phyloP scores from a whole-genome alignment of 257 asterid genomes.

The Jacaranda copaia region DNA sequence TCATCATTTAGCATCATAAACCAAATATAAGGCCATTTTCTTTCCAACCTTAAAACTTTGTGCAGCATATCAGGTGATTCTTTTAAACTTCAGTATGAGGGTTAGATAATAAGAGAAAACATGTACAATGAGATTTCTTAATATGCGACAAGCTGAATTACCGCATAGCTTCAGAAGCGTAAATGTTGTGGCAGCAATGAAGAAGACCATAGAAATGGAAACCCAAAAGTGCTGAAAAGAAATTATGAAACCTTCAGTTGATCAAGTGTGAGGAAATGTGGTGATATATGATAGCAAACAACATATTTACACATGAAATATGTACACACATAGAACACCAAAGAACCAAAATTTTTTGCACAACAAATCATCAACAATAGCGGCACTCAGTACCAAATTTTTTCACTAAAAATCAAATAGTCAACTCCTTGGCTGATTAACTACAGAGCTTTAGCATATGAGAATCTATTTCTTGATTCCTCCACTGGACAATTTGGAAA shows the following conservation, averaged over 20 bases:
- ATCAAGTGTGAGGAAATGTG: slow-evolving; percentile 20
- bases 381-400: neutral
- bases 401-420: neutral
- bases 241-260: slow-evolving; percentile 31
- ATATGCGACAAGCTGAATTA: slow-evolving; percentile 40
- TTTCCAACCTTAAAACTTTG: slow-evolving; percentile 1
- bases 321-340: slow-evolving; percentile 1
- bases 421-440: neutral
- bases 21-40: neutral
- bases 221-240: slow-evolving; percentile 96
- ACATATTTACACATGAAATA: neutral
- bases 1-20: slow-evolving; percentile 7
- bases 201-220: slow-evolving; percentile 96
- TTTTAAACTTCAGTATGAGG: neutral
- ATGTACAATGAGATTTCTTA: slow-evolving; percentile 13
- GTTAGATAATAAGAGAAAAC: slow-evolving; percentile 8
- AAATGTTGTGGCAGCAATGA: slow-evolving; percentile 91
- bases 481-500: neutral
- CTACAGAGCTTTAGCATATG: neutral
- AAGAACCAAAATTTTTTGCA: neutral
- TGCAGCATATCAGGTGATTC: slow-evolving; percentile 2
- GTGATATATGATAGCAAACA: slow-evolving; percentile 5
- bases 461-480: neutral
- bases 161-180: slow-evolving; percentile 90
- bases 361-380: neutral